Conservation (phyloP, 164 flowering plant genomes). For the Nymphaea thermarum region DNA sequence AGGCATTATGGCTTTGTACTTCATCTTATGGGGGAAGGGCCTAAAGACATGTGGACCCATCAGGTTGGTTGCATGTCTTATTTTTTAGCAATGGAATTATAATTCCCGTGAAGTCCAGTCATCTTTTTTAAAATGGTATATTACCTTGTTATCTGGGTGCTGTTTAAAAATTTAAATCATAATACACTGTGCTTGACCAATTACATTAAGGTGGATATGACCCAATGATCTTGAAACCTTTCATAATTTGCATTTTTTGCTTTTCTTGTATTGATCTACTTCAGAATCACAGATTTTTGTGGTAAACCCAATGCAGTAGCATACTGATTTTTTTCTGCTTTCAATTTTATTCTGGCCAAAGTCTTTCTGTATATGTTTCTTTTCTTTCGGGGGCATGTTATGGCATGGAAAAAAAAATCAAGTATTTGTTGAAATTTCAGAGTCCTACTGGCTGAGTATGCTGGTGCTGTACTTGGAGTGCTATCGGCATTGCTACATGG, state of each 20-base stretch:
- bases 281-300: too few species aligned
- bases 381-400: too few species aligned
- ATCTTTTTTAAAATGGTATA: neutral
- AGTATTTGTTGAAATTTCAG: constrained; percentile 23
- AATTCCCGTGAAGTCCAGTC: neutral
- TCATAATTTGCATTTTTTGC: too few species aligned
- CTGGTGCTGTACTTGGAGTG: constrained; percentile 98
- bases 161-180: too few species aligned
- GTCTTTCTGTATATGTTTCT: too few species aligned
- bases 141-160: neutral
- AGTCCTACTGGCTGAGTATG: constrained; percentile 83
- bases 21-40: constrained; percentile 92
- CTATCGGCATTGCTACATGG: constrained; percentile 80
- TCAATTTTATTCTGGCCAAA: too few species aligned
- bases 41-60: constrained; percentile 85
- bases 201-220: neutral
- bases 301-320: too few species aligned
- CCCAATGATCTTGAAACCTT: neutral
- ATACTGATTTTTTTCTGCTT: too few species aligned
- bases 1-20: constrained; percentile 80
- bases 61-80: constrained; percentile 26
- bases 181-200: neutral
- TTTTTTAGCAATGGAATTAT: neutral
- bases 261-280: too few species aligned
- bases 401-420: neutral